These are phyloP conservation scores for Hypoxylon lenormandii DNA, from an alignment of 495 filamentous ascomycete species.

Conservation along the genomic window DNA sequence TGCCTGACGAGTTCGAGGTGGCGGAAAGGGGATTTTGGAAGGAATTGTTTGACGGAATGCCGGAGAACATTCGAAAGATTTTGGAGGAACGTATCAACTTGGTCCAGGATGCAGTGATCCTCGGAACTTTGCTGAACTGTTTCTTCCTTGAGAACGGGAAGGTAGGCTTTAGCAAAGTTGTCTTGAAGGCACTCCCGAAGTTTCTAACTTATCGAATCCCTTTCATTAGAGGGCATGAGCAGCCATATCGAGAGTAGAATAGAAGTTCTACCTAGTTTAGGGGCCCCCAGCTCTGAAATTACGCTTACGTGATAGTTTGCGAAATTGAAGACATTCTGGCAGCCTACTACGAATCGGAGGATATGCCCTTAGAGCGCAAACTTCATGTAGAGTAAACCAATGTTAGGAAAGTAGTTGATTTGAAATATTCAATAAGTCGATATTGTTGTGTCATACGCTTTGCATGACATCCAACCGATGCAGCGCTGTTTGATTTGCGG, in stretches of 20 bases:
- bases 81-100: slow-evolving; percentile 30
- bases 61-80: slow-evolving; percentile 28
- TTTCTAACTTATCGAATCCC: slow-evolving; percentile 50
- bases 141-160: slow-evolving; percentile 47
- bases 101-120: slow-evolving; percentile 46
- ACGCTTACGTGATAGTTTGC: too few relatives aligned
- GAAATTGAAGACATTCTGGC: too few relatives aligned
- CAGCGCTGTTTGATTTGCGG: too few relatives aligned
- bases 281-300: too few relatives aligned
- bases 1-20: slow-evolving; percentile 51
- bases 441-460: too few relatives aligned
- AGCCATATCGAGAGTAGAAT: slow-evolving; percentile 45
- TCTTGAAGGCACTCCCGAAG: slow-evolving; percentile 37
- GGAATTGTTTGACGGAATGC: slow-evolving; percentile 39
- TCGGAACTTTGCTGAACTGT: slow-evolving; percentile 47
- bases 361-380: too few relatives aligned
- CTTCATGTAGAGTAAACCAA: too few relatives aligned
- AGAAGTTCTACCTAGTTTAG: too few relatives aligned
- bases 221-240: slow-evolving; percentile 37
- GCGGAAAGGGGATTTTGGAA: slow-evolving; percentile 48
- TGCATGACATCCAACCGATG: too few relatives aligned
- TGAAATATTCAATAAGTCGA: too few relatives aligned
- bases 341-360: too few relatives aligned
- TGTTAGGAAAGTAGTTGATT: too few relatives aligned
- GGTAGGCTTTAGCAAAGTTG: slow-evolving; percentile 23